Base-by-base conservation (phyloP, 352 stramenopile species). In the Phytophthora capsici region DNA sequence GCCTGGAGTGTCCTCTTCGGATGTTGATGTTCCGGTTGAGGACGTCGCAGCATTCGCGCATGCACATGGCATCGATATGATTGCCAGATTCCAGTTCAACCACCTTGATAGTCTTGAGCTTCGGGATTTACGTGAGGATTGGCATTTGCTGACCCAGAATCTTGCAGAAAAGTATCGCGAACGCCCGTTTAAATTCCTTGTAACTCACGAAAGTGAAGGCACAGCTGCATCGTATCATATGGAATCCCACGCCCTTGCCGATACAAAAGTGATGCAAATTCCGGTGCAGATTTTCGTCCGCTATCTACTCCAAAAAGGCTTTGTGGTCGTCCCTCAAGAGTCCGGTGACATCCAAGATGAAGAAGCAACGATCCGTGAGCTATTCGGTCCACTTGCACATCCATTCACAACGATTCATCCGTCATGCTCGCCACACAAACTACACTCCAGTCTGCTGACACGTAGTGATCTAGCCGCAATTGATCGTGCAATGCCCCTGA, bases 261-360 rank as follows among this genome's bases (percentile, higher is more conserved):
- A 72, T 6, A 79, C 62, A 0, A 59, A 28, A 1, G 67, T 71
- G 26, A 60, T 92, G 6, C 78, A 84, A 51, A 74, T 59, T 4
- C 47, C 62, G 2, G 36, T 72, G 32, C 79, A 86, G 46, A 71
- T 90, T 52, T 43, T 62, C 19, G 28, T 82, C 12, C 71, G 78
- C 16, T 90, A 80, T 32, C 62, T 89, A 28, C 54, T 90, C 43
- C 78, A 89, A 38, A 76, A 73, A 55, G 80, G 80, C 6, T 50
- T 86, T 20, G 58, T 84, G 3, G 59, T 91, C n/a, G 55, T 86
- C 41, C 78, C 80, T 1, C 54, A 76, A 7, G 28, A 52, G 6
- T 57, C 40, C 23, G 14, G 71, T 52, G 66, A 69, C 25, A 30
- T 48, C 7, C 37, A 50, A 56, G 37, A 58, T 9, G 34, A 63